These are phyloP conservation scores for Salisapilia sapeloensis DNA, from an alignment of 352 stramenopile species.

Conservation along the genomic window DNA sequence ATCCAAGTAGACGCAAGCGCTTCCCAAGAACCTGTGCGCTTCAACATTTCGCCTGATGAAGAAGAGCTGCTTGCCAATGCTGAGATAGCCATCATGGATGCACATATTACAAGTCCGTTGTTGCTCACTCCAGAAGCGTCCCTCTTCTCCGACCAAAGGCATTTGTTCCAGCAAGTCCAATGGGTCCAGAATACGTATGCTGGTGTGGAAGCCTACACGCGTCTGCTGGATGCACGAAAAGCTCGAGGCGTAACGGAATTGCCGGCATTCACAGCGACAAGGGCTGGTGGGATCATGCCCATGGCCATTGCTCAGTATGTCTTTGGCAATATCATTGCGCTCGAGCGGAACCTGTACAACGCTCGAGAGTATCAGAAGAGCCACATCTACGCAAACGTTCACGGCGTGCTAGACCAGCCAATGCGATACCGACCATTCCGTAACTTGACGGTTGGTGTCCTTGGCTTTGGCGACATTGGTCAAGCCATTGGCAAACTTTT, in stretches of 20 bases:
- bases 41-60: slow-evolving; percentile 12
- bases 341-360: slow-evolving; percentile 46
- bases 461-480: slow-evolving; percentile 42
- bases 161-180: slow-evolving; percentile 17
- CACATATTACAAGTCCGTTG: slow-evolving; percentile 18
- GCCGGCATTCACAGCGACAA: slow-evolving; percentile 27
- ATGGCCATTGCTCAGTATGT: slow-evolving; percentile 49
- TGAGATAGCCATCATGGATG: slow-evolving; percentile 27
- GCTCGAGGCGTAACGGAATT: neutral
- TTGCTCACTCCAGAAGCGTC: slow-evolving; percentile 10
- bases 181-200: slow-evolving; percentile 55
- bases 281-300: slow-evolving; percentile 36
- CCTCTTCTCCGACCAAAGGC: slow-evolving; percentile 8
- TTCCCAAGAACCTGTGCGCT: no score
- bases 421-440: slow-evolving; percentile 32
- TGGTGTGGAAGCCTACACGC: slow-evolving; percentile 31
- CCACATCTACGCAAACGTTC: slow-evolving; percentile 13
- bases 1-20: no score
- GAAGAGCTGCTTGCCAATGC: slow-evolving; percentile 17
- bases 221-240: slow-evolving; percentile 7
- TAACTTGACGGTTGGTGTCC: slow-evolving; percentile 24
- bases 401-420: no score
- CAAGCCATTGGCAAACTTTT: slow-evolving; percentile 28
- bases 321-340: slow-evolving; percentile 37
- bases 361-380: slow-evolving; percentile 16